These are phyloP conservation scores for Marasmius fiardii DNA, from an alignment of 1,284 basidiomycete species.

Conservation along the genomic window DNA sequence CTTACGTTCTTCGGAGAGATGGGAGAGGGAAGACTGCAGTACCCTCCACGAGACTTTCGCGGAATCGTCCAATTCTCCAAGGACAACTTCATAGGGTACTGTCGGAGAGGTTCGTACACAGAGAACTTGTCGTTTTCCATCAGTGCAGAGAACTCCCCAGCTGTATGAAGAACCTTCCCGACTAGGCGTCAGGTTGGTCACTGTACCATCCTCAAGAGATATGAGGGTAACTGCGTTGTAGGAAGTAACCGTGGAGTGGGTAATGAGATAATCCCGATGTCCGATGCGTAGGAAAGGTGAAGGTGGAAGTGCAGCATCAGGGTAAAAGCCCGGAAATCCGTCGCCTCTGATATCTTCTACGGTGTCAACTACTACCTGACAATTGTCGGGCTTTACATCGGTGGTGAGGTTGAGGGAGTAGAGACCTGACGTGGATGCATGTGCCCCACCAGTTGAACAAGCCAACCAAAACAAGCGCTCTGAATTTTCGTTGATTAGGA, in stretches of 20 bases:
- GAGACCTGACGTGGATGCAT: conserved; percentile 53
- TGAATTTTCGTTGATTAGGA: conserved; percentile 25
- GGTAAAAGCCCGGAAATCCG: conserved; percentile 64
- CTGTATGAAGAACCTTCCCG: conserved; percentile 36
- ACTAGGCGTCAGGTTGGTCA: conserved; percentile 40
- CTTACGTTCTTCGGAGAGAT: conserved; percentile 37
- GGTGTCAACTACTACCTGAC: conserved; percentile 11
- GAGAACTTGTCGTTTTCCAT: conserved; percentile 41
- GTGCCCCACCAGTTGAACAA: conserved; percentile 53
- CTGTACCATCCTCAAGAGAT: conserved; percentile 30
- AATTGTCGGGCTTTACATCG: background rate
- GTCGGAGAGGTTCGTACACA: conserved; percentile 49
- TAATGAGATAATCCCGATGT: conserved; percentile 31
- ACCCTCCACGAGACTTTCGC: conserved; percentile 36
- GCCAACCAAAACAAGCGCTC: conserved; percentile 52
- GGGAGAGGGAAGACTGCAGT: conserved; percentile 34
- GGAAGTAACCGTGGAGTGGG: conserved; percentile 51
- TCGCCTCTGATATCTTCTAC: conserved; percentile 12
- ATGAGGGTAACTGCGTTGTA: conserved; percentile 45
- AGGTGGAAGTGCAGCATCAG: conserved; percentile 42
- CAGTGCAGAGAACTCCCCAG: conserved; percentile 53
- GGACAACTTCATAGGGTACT: conserved; percentile 46
- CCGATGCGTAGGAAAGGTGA: conserved; percentile 38
- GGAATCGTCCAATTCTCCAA: conserved; percentile 35
- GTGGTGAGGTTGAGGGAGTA: conserved; percentile 36